phyloP scores from a whole-genome alignment of 768 basidiomycete species.

The Lactarius evosmus region DNA sequence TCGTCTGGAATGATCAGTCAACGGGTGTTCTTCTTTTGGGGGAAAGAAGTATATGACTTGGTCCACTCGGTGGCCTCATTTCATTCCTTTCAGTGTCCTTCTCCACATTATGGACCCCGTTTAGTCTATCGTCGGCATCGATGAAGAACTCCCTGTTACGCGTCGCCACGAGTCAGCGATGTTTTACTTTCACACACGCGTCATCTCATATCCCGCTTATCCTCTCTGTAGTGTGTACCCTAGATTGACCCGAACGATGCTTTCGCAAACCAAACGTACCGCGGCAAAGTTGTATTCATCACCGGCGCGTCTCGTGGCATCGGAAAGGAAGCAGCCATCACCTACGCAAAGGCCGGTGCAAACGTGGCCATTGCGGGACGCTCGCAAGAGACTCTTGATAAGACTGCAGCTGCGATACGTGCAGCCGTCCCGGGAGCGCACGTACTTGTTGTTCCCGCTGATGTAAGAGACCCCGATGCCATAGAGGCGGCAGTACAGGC shows the following conservation, averaged over 20 bases:
- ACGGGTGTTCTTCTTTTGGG: too few relatives aligned
- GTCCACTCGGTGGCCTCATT: too few relatives aligned
- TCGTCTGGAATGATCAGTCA: too few relatives aligned
- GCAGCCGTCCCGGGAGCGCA: conserved; percentile 1
- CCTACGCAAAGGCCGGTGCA: conserved; percentile 28
- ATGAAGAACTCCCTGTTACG: conserved; percentile 6
- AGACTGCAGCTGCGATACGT: conserved; percentile 21
- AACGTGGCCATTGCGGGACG: conserved; percentile 22
- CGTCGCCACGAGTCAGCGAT: conserved; percentile 4
- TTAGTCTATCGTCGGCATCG: neutral
- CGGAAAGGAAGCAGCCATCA: conserved; percentile 23
- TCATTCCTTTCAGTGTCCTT: too few relatives aligned
- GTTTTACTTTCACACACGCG: neutral
- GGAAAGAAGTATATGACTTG: too few relatives aligned
- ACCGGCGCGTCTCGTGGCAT: conserved; percentile 29
- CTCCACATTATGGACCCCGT: neutral
- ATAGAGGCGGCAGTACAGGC: conserved; percentile 20
- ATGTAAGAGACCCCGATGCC: conserved; percentile 20
- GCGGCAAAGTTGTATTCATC: conserved; percentile 27
- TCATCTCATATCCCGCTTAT: neutral
- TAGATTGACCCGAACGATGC: conserved; percentile 1
- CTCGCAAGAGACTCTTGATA: conserved; percentile 20
- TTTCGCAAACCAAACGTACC: conserved; percentile 17
- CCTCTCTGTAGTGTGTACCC: conserved; percentile 15
- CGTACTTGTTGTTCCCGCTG: conserved; percentile 22